A percentile compares a stretch with the other conserved stretches of the same genome.
Conservation (phyloP, 2,329 filamentous ascomycete species). For the Pseudocercospora vitis region DNA sequence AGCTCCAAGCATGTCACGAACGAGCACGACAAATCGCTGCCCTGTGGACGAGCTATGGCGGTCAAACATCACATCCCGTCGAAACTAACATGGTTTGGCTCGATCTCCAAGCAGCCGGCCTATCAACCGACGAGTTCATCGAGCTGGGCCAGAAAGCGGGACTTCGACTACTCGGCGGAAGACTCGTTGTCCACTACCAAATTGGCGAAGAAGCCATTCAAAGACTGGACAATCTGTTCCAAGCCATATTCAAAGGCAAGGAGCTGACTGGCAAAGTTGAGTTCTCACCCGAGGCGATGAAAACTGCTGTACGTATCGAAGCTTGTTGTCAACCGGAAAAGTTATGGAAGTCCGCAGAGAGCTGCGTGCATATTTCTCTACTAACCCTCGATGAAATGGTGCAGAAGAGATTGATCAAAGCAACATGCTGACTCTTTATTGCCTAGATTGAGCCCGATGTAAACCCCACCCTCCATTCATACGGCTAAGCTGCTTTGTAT, state of each 20-base stretch:
- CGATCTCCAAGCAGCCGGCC: conserved; percentile 63
- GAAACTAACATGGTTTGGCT: conserved; percentile 95
- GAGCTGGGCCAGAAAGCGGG: conserved; percentile 58
- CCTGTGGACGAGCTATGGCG: conserved; percentile 69
- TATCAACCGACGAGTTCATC: conserved; percentile 55
- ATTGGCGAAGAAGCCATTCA: conserved; percentile 65
- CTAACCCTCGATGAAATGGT: too few species aligned
- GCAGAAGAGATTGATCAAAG: too few species aligned
- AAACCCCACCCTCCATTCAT: conserved; percentile 12
- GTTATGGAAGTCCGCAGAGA: conserved; percentile 9
- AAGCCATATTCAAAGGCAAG: conserved; percentile 36
- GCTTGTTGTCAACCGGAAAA: conserved; percentile 15
- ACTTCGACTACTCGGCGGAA: conserved; percentile 56
- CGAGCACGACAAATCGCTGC: conserved; percentile 62
- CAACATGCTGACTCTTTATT: background rate
- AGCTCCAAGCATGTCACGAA: conserved; percentile 60
- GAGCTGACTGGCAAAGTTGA: conserved; percentile 29
- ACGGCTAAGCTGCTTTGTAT: conserved; percentile 16
- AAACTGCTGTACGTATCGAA: conserved; percentile 18
- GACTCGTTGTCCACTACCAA: conserved; percentile 72
- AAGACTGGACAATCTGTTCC: conserved; percentile 58
- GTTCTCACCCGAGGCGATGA: conserved; percentile 13
- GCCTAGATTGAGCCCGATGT: conserved; percentile 14
- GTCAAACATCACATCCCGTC: conserved; percentile 65
- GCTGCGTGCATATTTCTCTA: conserved; percentile 5